phyloP scores from a whole-genome alignment of 257 asterid genomes.

The Datura wrightii region DNA sequence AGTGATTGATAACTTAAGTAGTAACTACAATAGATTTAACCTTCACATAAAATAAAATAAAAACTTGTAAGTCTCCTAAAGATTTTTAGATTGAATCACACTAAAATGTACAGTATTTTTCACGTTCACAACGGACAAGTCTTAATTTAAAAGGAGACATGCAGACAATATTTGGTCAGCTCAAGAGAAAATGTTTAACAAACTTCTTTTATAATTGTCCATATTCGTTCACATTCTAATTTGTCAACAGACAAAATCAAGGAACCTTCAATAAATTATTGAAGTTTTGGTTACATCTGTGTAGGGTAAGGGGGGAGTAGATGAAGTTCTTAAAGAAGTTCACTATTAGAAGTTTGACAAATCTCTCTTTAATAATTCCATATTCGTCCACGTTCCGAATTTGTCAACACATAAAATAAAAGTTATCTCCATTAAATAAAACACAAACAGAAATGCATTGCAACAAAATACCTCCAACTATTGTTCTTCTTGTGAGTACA shows the following conservation, averaged over 20 bases:
- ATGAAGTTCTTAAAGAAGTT: background rate
- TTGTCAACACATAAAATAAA: background rate
- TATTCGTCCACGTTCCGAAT: background rate
- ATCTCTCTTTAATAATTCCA: background rate
- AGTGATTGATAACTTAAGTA: background rate
- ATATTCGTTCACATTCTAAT: conserved; percentile 8
- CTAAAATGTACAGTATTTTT: background rate
- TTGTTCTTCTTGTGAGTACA: no score
- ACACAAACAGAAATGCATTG: background rate
- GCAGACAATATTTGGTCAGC: background rate
- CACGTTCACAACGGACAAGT: background rate
- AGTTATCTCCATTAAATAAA: background rate
- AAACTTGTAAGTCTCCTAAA: no score
- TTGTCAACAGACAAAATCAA: conserved; percentile 6
- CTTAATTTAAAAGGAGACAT: background rate
- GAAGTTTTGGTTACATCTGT: background rate
- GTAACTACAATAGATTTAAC: background rate
- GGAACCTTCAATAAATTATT: background rate
- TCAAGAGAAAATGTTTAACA: background rate
- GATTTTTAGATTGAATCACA: background rate
- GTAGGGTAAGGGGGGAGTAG: background rate
- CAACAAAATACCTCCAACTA: background rate
- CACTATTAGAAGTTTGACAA: background rate
- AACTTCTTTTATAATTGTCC: background rate
- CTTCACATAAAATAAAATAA: background rate